These are phyloP conservation scores for Scytalidium sp. DNA, from an alignment of 2,329 filamentous ascomycete species.

Conservation along the genomic window DNA sequence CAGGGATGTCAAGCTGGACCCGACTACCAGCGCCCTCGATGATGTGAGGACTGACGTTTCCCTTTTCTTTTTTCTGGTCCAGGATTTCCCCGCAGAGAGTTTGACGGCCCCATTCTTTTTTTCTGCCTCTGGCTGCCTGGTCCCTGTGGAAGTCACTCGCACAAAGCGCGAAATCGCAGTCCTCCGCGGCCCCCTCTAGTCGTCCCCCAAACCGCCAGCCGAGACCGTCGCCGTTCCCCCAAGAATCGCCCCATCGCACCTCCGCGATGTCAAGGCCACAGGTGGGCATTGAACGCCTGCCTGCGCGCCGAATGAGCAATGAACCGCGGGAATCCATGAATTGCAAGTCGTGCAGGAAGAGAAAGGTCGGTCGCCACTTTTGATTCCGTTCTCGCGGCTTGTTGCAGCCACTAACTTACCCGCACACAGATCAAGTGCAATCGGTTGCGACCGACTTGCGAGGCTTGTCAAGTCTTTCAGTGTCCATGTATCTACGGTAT, in stretches of 20 bases:
- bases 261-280: conserved; percentile 28
- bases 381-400: conserved; percentile 6
- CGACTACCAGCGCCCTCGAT: not conserved
- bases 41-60: too few species aligned
- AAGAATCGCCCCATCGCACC: not conserved
- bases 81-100: not conserved
- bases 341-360: conserved; percentile 89
- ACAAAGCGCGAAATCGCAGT: not conserved
- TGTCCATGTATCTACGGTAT: conserved; percentile 85
- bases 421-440: conserved; percentile 81
- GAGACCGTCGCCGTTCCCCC: not conserved
- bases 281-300: conserved; percentile 31
- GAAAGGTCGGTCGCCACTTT: conserved; percentile 61
- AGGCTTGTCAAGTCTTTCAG: conserved; percentile 86
- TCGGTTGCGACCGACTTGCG: conserved; percentile 76
- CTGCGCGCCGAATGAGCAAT: conserved; percentile 30
- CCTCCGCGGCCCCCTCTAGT: not conserved
- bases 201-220: not conserved
- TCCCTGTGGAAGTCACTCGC: not conserved
- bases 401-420: conserved; percentile 18
- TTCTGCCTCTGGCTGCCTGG: not conserved
- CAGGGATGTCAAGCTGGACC: not conserved
- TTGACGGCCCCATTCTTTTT: not conserved
- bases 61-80: too few species aligned
- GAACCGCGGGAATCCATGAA: conserved; percentile 89